These are phyloP conservation scores for Smallanthus sonchifolius DNA, from an alignment of 129 eudicot species.

Conservation along the genomic window DNA sequence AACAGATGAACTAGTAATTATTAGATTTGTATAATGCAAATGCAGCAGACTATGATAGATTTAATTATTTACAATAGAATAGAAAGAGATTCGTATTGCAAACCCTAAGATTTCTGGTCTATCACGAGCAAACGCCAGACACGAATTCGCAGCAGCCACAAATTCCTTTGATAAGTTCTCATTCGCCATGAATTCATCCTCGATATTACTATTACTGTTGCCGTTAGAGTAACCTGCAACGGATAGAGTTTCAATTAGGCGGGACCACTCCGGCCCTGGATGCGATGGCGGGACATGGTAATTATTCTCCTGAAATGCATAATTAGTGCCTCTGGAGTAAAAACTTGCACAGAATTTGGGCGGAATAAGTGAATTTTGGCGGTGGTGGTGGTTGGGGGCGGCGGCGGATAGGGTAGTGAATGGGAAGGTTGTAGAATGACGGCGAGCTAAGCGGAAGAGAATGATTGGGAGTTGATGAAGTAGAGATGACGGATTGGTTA, in stretches of 20 bases:
- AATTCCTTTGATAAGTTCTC: constrained; percentile 47
- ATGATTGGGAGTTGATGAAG: constrained; percentile 34
- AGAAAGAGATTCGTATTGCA: constrained; percentile 6
- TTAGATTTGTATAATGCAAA: neutral
- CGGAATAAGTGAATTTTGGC: constrained; percentile 6
- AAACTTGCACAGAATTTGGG: constrained; percentile 13
- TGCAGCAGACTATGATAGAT: neutral
- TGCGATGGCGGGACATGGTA: constrained; percentile 7
- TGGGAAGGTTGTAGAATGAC: neutral
- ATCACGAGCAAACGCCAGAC: constrained; percentile 60
- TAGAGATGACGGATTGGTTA: constrained; percentile 40
- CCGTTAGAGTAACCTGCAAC: constrained; percentile 22
- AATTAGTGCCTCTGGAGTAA: constrained; percentile 34
- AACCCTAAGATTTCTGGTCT: constrained; percentile 58
- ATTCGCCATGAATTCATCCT: constrained; percentile 32
- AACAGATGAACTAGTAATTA: neutral
- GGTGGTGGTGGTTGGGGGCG: neutral
- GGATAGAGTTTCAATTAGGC: constrained; percentile 36
- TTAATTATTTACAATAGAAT: neutral
- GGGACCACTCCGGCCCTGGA: constrained; percentile 72
- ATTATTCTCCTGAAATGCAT: constrained; percentile 13
- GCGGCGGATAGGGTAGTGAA: constrained; percentile 13
- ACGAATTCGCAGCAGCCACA: constrained; percentile 37
- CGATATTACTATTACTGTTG: neutral
- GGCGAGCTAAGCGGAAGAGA: constrained; percentile 32